Percentiles rank a stretch among this genome's conserved stretches.
Evolutionary conservation across 345 rosid species (phyloP).

Genomic region (Laguncularia racemosa): DNA sequence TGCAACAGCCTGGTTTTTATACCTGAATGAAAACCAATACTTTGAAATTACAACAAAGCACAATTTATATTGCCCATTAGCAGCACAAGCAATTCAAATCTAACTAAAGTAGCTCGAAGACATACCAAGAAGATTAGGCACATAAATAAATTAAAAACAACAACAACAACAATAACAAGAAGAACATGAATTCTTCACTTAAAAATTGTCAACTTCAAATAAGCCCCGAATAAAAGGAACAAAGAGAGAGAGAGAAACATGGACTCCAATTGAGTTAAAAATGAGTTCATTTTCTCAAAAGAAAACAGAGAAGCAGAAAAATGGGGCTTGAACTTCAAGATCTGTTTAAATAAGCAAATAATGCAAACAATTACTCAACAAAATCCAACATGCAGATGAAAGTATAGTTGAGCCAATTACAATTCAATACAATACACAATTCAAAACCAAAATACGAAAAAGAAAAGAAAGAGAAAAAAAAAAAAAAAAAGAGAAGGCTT

Average conservation of each 20-base stretch:
- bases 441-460: background rate
- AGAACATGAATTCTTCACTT: too few relatives aligned
- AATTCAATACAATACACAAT: background rate
- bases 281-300: too few relatives aligned
- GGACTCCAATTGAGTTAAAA: too few relatives aligned
- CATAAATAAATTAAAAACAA: too few relatives aligned
- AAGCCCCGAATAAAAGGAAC: too few relatives aligned
- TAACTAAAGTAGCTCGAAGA: background rate
- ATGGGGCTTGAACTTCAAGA: too few relatives aligned
- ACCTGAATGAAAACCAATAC: slow-evolving; percentile 28
- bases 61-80: background rate
- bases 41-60: background rate
- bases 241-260: too few relatives aligned
- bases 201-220: too few relatives aligned
- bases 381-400: background rate
- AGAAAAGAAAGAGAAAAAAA: background rate
- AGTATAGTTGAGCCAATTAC: slow-evolving; percentile 1
- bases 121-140: too few relatives aligned
- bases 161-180: too few relatives aligned
- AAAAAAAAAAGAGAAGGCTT: slow-evolving; percentile 25
- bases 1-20: slow-evolving; percentile 86
- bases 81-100: background rate
- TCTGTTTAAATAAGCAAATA: too few relatives aligned
- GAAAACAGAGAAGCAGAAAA: too few relatives aligned
- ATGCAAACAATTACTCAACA: background rate